Evolutionary conservation across 345 rosid species (phyloP).

Genomic region (Trapa incisa): DNA sequence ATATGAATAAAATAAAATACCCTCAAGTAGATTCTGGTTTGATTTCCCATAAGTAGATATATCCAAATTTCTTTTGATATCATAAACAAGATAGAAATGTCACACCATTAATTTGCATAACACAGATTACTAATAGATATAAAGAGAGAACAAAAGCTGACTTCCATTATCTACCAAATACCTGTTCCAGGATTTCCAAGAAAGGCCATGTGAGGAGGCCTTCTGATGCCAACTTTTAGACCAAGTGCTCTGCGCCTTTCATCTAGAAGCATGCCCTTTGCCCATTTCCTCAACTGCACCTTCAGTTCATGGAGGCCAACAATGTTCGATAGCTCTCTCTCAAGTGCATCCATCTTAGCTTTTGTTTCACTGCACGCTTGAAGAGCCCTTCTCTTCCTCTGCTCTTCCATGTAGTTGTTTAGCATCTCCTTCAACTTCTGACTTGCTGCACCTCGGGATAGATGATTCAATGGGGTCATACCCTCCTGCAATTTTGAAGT

Average conservation of each 20-base stretch:
- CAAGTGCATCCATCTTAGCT: slow-evolving; percentile 88
- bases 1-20: too few species aligned
- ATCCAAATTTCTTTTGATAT: not conserved
- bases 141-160: not conserved
- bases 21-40: too few species aligned
- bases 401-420: slow-evolving; percentile 55
- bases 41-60: not conserved
- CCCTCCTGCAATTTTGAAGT: slow-evolving; percentile 48
- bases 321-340: slow-evolving; percentile 53
- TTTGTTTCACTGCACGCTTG: slow-evolving; percentile 68
- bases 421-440: slow-evolving; percentile 50
- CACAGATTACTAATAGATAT: not conserved
- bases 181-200: slow-evolving; percentile 99
- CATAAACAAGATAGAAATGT: too few species aligned
- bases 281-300: slow-evolving; percentile 89
- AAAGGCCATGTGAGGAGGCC: slow-evolving; percentile 98
- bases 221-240: slow-evolving; percentile 64
- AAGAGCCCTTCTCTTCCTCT: slow-evolving; percentile 65
- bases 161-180: slow-evolving; percentile 7
- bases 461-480: slow-evolving; percentile 82
- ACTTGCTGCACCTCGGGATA: slow-evolving; percentile 70
- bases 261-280: slow-evolving; percentile 96
- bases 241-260: slow-evolving; percentile 91
- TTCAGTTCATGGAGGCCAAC: slow-evolving; percentile 80
- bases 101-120: not conserved